Evolutionary conservation across 2,329 filamentous ascomycete genomes (phyloP), one percentile per base, ranked within the genome.

Genomic region (Arachnopeziza araneosa): DNA sequence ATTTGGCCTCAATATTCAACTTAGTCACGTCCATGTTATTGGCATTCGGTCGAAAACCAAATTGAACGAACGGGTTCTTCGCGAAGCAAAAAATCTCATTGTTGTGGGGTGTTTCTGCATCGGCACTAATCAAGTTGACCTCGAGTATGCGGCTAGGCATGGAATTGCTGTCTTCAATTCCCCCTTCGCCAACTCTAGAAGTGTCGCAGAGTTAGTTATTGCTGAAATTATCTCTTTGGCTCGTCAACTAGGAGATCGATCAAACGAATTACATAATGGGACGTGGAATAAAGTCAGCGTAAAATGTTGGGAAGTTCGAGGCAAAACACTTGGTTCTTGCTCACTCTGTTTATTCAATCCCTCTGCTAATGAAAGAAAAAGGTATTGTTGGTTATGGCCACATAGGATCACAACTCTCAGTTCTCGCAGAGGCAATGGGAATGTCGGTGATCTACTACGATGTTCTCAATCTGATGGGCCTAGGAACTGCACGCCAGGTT

Each of bases 161-260:
- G 92, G 95, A 67, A 96, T 98, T 73, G 92, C 93, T 44, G 95
- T 99, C 65, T 99, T 99, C 85, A 99, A 99, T 79, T 98, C 95
- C 52, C 95, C 95, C 1, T 99, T 99, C 77, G 93, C 90, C 78
- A 99, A 99, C 78, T 98, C 93, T 9, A 89, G 95, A 74, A 96
- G 91, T 73, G 95, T 99, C 56, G 95, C 95, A 59, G 95, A 99
- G 79, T 81, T 98, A 59, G 92, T 98, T 69, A 97, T 99, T 73
- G 89, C 82, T 57, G 93, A 97, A 77, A 93, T 99, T 72, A 97
- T 99, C 71, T 80, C 83, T 49, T 86, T 99, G 57, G 95, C 95
- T 23, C 88, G 95, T 61, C 95, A 99, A 77, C 82, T 99, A 36
- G 88, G 91, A 64, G 95, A 99, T 76, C 90, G 95, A 68, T 96